phyloP scores from a whole-genome alignment of 225 moss, liverwort and hornwort species.

The Anthoceros angustus region DNA sequence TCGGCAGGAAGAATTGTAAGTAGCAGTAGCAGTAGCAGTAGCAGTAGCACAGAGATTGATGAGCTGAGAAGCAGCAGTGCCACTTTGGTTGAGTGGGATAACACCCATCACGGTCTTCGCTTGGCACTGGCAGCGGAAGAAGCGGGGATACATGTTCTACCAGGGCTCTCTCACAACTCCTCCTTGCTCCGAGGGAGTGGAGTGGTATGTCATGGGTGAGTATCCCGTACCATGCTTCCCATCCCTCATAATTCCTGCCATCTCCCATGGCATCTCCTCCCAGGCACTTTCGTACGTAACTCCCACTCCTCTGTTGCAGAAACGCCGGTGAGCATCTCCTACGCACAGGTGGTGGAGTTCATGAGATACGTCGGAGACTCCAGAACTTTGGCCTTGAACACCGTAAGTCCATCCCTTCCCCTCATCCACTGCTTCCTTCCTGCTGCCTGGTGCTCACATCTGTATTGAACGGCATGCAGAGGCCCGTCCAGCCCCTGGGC shows the following conservation, averaged over 20 bases:
- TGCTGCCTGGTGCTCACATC: neutral
- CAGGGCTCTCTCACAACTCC: constrained; percentile 76
- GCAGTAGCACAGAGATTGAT: neutral
- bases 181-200: constrained; percentile 59
- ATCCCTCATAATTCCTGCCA: neutral
- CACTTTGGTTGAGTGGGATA: neutral
- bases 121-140: constrained; percentile 25
- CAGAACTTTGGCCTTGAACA: constrained; percentile 41
- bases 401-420: constrained; percentile 16
- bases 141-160: constrained; percentile 54
- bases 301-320: constrained; percentile 19
- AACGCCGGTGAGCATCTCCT: constrained; percentile 37
- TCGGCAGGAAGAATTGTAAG: neutral
- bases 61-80: too few species aligned
- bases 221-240: neutral
- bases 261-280: neutral
- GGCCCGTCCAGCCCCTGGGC: constrained; percentile 1
- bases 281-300: neutral
- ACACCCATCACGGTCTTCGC: neutral
- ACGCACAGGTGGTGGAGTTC: constrained; percentile 49
- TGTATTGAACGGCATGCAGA: neutral
- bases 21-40: neutral
- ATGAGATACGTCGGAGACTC: constrained; percentile 57
- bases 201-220: constrained; percentile 68
- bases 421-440: neutral